Evolutionary conservation across 257 asterid genomes (phyloP), one percentile per base, ranked within the genome.

Genomic region (Solanum virginianum): DNA sequence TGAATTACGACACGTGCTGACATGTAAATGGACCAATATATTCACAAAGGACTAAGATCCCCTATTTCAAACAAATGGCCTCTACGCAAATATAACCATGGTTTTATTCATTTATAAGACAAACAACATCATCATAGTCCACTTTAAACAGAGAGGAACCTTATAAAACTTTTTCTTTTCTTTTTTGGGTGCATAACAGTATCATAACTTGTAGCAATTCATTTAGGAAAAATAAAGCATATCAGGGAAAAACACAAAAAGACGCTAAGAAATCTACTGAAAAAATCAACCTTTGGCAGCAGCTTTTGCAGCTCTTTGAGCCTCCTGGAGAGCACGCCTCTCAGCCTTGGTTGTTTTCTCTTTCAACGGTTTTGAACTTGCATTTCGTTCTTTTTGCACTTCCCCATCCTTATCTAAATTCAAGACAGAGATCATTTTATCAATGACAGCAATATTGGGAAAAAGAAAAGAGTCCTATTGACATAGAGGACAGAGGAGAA

Each of bases 271-370:
- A 74, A 74, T 49, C 7, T 47, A 22, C 47, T 74, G 60, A 47
- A 29, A 74, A 22, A 13, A 55, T 51, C 26, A 82, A 95, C 98
- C 97, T 94, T 92, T 95, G 9, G 96, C 86, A 68, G 98, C 94
- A 80, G 93, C 93, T 92, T 97, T 97, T 20, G 95, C 97, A 86
- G 99, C 98, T 41, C 98, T 89, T 84, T 97, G 98, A 29, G 99
- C 96, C 87, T 97, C 99, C 86, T 97, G 98, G 57, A 91, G 86
- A 17, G 98, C 99, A n/a, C 99, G 93, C 80, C 98, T 93, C 87
- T 95, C 98, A 5, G 98, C 98, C 82, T 95, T 97, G 0, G 98
- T 90, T 4, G 97, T 92, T 90, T 94, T 94, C 93, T 94, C 96
- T 90, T 95, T 96, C 80, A 88, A 82, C 6, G 94, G 89, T 86